These are phyloP conservation scores for Baorangia bicolor DNA, from an alignment of 768 basidiomycete genomes.

Conservation along the genomic window DNA sequence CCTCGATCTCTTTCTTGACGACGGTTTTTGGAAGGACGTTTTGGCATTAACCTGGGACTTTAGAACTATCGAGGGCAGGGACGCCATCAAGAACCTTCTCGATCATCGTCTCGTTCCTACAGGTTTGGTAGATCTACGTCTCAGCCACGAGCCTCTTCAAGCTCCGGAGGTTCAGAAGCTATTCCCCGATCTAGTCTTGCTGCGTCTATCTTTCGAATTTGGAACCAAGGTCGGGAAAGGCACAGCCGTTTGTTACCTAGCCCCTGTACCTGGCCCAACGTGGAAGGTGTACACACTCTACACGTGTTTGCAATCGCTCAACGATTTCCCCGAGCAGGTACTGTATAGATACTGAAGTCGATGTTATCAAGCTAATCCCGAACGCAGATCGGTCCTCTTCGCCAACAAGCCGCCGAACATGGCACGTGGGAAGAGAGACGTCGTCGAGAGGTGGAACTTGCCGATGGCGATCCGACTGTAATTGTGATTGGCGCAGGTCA, in stretches of 20 bases:
- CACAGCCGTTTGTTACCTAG: slow-evolving; percentile 53
- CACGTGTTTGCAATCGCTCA: slow-evolving; percentile 60
- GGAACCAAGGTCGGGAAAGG: slow-evolving; percentile 47
- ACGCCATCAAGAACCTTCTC: slow-evolving; percentile 40
- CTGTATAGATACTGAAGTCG: neutral
- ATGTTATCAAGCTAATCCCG: neutral
- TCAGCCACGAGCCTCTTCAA: slow-evolving; percentile 24
- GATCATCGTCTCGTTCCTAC: slow-evolving; percentile 36
- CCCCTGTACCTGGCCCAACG: slow-evolving; percentile 39
- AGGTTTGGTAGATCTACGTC: slow-evolving; percentile 15
- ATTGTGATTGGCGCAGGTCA: slow-evolving; percentile 67
- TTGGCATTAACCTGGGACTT: slow-evolving; percentile 57
- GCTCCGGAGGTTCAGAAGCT: slow-evolving; percentile 36
- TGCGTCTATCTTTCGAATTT: slow-evolving; percentile 57
- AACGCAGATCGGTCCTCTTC: slow-evolving; percentile 37
- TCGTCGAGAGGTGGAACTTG: slow-evolving; percentile 43
- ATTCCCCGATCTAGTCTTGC: slow-evolving; percentile 57
- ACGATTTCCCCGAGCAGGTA: slow-evolving; percentile 52
- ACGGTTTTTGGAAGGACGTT: slow-evolving; percentile 51
- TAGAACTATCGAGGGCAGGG: slow-evolving; percentile 43
- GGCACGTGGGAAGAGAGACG: slow-evolving; percentile 55
- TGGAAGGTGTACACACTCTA: slow-evolving; percentile 66
- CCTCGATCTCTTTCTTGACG: slow-evolving; percentile 29
- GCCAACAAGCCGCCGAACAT: slow-evolving; percentile 45
- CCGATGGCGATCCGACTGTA: slow-evolving; percentile 52